Evolutionary conservation across 179 eudicot species (phyloP).

Genomic region (Kewa caespitosa): DNA sequence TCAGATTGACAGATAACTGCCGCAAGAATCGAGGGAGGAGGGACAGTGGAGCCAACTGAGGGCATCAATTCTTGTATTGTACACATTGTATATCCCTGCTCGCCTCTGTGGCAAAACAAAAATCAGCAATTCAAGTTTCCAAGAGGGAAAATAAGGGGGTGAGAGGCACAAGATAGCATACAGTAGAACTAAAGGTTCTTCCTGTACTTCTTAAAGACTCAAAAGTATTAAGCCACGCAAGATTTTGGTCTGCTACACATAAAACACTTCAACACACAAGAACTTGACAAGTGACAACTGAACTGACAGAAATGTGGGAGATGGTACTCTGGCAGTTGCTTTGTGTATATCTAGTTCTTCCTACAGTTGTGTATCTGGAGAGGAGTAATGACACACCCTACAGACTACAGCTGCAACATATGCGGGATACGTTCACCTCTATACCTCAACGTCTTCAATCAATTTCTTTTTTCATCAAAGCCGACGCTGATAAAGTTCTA

Average conservation of each 20-base stretch:
- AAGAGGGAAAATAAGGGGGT: neutral
- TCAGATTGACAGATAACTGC: slow-evolving; percentile 75
- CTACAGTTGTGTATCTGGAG: too few relatives aligned
- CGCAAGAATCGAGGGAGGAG: slow-evolving; percentile 85
- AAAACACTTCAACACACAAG: neutral
- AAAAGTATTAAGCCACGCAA: neutral
- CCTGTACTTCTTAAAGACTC: neutral
- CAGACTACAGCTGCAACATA: too few relatives aligned
- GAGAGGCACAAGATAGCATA: neutral
- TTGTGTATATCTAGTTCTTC: too few relatives aligned
- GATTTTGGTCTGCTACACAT: neutral
- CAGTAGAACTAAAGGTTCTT: neutral
- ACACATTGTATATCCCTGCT: slow-evolving; percentile 80
- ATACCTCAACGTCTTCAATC: too few relatives aligned
- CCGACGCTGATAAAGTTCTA: too few relatives aligned
- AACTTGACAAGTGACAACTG: neutral
- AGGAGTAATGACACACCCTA: too few relatives aligned
- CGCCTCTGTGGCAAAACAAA: slow-evolving; percentile 61
- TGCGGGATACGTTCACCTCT: too few relatives aligned
- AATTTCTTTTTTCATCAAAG: too few relatives aligned
- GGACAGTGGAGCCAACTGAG: slow-evolving; percentile 75
- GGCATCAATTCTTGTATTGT: slow-evolving; percentile 90
- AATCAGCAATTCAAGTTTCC: slow-evolving; percentile 29
- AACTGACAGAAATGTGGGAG: neutral
- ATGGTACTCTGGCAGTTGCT: too few relatives aligned